These are phyloP conservation scores for Phytopythium helicoides DNA, from an alignment of 352 stramenopile species.

Conservation along the genomic window DNA sequence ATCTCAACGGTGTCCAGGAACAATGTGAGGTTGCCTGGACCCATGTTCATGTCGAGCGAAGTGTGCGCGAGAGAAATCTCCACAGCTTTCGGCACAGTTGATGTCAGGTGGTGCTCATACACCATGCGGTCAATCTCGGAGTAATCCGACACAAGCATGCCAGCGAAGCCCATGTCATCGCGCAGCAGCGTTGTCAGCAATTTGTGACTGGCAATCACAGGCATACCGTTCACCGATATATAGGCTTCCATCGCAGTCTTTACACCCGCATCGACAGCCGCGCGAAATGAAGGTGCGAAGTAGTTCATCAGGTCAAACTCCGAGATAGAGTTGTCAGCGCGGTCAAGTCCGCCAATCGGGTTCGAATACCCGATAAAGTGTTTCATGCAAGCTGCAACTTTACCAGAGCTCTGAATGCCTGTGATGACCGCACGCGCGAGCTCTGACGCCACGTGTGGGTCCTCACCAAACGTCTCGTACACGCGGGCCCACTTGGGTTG, in stretches of 20 bases:
- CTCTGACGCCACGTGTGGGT: conserved; percentile 66
- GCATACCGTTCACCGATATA: conserved; percentile 83
- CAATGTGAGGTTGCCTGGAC: conserved; percentile 37
- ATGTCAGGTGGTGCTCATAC: conserved; percentile 77
- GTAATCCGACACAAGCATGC: conserved; percentile 92
- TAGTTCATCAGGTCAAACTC: conserved; percentile 73
- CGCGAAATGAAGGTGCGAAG: conserved; percentile 72
- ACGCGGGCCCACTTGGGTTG: conserved; percentile 86
- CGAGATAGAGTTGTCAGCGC: conserved; percentile 62
- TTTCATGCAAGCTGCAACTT: conserved; percentile 85
- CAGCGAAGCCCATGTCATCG: conserved; percentile 85
- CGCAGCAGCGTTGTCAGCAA: conserved; percentile 79
- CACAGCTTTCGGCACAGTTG: conserved; percentile 59
- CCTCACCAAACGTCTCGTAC: conserved; percentile 94
- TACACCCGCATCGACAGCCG: conserved; percentile 66
- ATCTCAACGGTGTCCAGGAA: conserved; percentile 53
- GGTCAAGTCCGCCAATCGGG: conserved; percentile 58
- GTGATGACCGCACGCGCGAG: conserved; percentile 73
- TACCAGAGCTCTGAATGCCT: conserved; percentile 72
- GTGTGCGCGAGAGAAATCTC: conserved; percentile 74
- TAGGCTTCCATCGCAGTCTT: conserved; percentile 92
- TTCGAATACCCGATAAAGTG: conserved; percentile 88
- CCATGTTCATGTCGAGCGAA: conserved; percentile 93
- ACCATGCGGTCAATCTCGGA: conserved; percentile 89
- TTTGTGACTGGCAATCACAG: conserved; percentile 82